phyloP scores from a whole-genome alignment of 2,329 filamentous ascomycete species.

The Penicillium nordicum region DNA sequence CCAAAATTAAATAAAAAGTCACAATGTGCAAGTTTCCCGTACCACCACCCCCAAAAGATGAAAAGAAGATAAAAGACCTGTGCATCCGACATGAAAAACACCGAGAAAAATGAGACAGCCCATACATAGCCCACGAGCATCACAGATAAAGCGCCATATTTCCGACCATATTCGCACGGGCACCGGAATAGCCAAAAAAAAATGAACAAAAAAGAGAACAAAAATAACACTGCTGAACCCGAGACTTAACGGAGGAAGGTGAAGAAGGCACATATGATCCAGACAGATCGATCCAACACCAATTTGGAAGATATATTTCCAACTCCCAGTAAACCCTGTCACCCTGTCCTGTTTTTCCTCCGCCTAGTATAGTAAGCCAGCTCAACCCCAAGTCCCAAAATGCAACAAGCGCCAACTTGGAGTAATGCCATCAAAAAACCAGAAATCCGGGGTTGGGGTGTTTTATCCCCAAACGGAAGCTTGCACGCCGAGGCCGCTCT shows the following conservation, averaged over 20 bases:
- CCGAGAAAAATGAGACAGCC: slow-evolving; percentile 14
- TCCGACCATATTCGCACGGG: slow-evolving; percentile 12
- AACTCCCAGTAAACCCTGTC: not conserved
- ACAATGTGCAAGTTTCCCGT: slow-evolving; percentile 10
- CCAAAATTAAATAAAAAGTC: slow-evolving; percentile 3
- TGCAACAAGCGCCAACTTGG: slow-evolving; percentile 8
- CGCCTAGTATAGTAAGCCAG: slow-evolving; percentile 10
- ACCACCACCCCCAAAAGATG: not conserved
- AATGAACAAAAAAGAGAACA: not conserved
- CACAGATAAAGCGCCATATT: slow-evolving; percentile 16
- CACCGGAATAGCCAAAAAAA: slow-evolving; percentile 8
- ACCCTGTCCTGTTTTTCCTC: not conserved
- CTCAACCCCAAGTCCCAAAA: slow-evolving; percentile 15
- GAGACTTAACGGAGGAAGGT: not conserved
- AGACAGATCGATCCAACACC: not conserved
- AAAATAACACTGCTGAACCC: not conserved
- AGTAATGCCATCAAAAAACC: not conserved
- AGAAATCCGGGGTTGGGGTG: not conserved
- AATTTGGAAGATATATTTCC: not conserved
- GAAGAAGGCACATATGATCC: not conserved
- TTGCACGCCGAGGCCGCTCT: slow-evolving; percentile 76
- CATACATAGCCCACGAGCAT: slow-evolving; percentile 8
- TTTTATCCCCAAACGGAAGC: slow-evolving; percentile 88
- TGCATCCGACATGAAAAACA: slow-evolving; percentile 12
- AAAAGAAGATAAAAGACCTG: slow-evolving; percentile 1